Evolutionary conservation across 805 yeast species (phyloP).

Genomic region (Yamadazyma scolyti): DNA sequence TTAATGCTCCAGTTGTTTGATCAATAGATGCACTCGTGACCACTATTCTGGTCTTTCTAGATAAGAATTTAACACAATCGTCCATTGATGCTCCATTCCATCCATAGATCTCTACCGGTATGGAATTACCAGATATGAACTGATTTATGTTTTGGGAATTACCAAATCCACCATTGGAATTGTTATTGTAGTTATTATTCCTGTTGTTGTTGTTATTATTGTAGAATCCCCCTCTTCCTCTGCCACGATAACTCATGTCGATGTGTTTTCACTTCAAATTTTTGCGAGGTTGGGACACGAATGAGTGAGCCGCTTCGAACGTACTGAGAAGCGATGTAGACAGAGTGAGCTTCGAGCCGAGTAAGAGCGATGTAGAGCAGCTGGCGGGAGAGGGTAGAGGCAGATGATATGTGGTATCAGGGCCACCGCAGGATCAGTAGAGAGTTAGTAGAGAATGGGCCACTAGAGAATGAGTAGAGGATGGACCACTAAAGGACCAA

Average conservation of each 20-base stretch:
- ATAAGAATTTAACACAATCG: conserved; percentile 66
- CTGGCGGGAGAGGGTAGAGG: neutral
- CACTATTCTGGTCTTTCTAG: conserved; percentile 59
- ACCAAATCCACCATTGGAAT: conserved; percentile 10
- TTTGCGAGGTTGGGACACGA: too few relatives aligned
- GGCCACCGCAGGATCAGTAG: too few relatives aligned
- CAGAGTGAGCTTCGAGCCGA: neutral
- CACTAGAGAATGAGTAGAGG: too few relatives aligned
- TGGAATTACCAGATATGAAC: conserved; percentile 28
- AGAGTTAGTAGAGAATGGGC: too few relatives aligned
- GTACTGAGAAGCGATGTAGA: too few relatives aligned
- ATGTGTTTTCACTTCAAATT: too few relatives aligned
- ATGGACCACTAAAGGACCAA: too few relatives aligned
- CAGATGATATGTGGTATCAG: neutral
- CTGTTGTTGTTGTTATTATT: conserved; percentile 7
- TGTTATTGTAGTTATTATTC: conserved; percentile 10
- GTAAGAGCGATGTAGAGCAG: neutral
- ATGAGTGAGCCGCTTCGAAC: too few relatives aligned
- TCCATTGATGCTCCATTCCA: conserved; percentile 79
- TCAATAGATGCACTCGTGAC: conserved; percentile 53
- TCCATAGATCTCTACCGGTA: conserved; percentile 62
- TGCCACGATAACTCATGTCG: conserved; percentile 35
- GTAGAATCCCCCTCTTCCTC: conserved; percentile 26
- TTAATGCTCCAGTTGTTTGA: conserved; percentile 45
- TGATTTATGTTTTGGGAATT: conserved; percentile 21